Percentiles rank a stretch among this genome's conserved stretches.
Evolutionary conservation across 768 basidiomycete genomes (phyloP).

Genomic region (Tylopilus sp.): DNA sequence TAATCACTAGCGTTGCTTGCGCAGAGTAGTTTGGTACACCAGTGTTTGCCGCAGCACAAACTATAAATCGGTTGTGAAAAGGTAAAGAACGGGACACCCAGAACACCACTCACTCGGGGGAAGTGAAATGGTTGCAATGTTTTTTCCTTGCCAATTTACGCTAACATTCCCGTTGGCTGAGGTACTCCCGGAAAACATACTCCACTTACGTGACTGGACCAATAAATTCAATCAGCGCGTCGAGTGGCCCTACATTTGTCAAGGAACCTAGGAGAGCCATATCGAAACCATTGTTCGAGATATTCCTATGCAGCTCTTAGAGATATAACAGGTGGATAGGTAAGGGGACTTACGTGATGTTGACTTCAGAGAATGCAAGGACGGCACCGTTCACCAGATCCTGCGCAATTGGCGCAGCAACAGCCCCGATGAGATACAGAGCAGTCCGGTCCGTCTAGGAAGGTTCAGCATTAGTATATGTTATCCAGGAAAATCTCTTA

Average conservation of each 20-base stretch:
- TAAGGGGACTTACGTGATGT: constrained; percentile 45
- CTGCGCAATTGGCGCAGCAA: constrained; percentile 65
- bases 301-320: constrained; percentile 49
- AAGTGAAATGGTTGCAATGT: constrained; percentile 64
- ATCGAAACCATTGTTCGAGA: constrained; percentile 61
- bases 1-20: constrained; percentile 53
- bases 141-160: constrained; percentile 58
- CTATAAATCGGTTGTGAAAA: constrained; percentile 27
- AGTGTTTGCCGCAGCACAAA: constrained; percentile 63
- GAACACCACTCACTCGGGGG: constrained; percentile 43
- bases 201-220: constrained; percentile 54
- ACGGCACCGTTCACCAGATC: constrained; percentile 55
- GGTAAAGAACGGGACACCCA: neutral
- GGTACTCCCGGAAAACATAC: neutral
- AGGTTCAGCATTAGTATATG: constrained; percentile 1
- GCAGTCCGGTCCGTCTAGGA: constrained; percentile 57
- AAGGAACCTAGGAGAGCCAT: constrained; percentile 56
- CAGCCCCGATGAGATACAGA: constrained; percentile 67
- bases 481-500: constrained; percentile 26
- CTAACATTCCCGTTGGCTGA: constrained; percentile 29
- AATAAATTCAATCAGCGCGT: constrained; percentile 63
- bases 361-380: constrained; percentile 53
- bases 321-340: constrained; percentile 38
- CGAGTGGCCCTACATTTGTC: constrained; percentile 63
- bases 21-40: constrained; percentile 64